Evolutionary conservation across 768 basidiomycete genomes (phyloP).

Genomic region (Tylopilus plumbeoviolaceoides): DNA sequence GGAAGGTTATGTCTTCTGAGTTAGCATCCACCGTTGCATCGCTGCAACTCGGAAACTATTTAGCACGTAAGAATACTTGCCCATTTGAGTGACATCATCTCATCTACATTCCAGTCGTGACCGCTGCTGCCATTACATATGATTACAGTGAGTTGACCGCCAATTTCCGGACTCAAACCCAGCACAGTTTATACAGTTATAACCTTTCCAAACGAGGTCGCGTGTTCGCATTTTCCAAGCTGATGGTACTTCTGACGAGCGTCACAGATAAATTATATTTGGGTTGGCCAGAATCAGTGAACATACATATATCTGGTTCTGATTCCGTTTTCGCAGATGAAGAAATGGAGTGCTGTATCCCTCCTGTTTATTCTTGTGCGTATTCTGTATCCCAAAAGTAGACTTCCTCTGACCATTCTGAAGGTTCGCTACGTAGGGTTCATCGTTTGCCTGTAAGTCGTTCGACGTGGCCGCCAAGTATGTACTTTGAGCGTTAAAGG

Average conservation of each 20-base stretch:
- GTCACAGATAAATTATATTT: constrained; percentile 13
- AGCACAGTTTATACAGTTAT: constrained; percentile 9
- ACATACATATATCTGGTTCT: not conserved
- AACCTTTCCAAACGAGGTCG: constrained; percentile 16
- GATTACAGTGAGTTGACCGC: constrained; percentile 15
- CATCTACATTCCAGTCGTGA: constrained; percentile 9
- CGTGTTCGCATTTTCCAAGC: not conserved
- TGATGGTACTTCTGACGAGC: constrained; percentile 1
- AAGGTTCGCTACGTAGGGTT: constrained; percentile 23
- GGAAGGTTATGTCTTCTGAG: constrained; percentile 13
- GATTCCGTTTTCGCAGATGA: constrained; percentile 6
- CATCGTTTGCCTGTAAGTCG: constrained; percentile 8
- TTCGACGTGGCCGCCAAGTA: not conserved
- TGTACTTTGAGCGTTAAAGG: not conserved
- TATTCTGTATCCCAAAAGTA: not conserved
- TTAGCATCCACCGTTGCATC: not conserved
- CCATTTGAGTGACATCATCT: not conserved
- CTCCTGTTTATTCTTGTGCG: constrained; percentile 15
- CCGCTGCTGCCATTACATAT: constrained; percentile 11
- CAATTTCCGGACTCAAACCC: not conserved
- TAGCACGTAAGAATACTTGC: constrained; percentile 2
- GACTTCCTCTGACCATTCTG: not conserved
- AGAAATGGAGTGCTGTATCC: constrained; percentile 15
- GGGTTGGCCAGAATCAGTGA: constrained; percentile 11
- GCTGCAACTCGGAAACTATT: constrained; percentile 9